phyloP scores from a whole-genome alignment of 768 basidiomycete species.

The Agrocybe pediades region DNA sequence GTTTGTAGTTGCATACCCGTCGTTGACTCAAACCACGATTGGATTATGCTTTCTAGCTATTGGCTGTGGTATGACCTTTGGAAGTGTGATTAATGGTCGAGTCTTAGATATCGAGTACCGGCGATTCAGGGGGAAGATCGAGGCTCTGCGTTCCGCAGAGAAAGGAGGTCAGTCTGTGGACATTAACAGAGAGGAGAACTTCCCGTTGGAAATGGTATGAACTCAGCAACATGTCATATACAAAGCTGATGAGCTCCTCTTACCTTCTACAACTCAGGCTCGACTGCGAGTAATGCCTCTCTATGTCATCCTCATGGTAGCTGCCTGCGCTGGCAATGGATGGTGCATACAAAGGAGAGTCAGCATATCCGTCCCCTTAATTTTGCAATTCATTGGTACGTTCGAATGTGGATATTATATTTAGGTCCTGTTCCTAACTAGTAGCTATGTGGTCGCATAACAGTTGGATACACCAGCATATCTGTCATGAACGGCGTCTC shows the following conservation, averaged over 20 bases:
- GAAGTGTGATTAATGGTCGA: conserved; percentile 59
- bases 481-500: conserved; percentile 57
- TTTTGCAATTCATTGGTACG: conserved; percentile 45
- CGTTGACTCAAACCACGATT: conserved; percentile 60
- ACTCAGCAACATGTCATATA: neutral
- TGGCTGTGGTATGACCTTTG: conserved; percentile 70
- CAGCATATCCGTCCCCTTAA: conserved; percentile 52
- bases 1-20: conserved; percentile 59
- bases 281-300: conserved; percentile 50
- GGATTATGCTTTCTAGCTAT: conserved; percentile 80
- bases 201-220: conserved; percentile 58
- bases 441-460: neutral
- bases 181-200: conserved; percentile 31
- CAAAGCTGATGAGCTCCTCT: conserved; percentile 20
- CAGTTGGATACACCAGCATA: conserved; percentile 53
- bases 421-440: neutral
- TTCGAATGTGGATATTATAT: neutral
- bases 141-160: conserved; percentile 1
- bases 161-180: conserved; percentile 6
- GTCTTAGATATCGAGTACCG: conserved; percentile 69
- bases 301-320: conserved; percentile 38
- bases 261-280: conserved; percentile 32
- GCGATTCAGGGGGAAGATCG: conserved; percentile 35
- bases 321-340: conserved; percentile 54
- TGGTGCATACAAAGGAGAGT: conserved; percentile 57